Percentiles rank a stretch among this genome's conserved stretches.
Conservation (phyloP, 2,329 filamentous ascomycete species). For the Colletotrichum sp. region DNA sequence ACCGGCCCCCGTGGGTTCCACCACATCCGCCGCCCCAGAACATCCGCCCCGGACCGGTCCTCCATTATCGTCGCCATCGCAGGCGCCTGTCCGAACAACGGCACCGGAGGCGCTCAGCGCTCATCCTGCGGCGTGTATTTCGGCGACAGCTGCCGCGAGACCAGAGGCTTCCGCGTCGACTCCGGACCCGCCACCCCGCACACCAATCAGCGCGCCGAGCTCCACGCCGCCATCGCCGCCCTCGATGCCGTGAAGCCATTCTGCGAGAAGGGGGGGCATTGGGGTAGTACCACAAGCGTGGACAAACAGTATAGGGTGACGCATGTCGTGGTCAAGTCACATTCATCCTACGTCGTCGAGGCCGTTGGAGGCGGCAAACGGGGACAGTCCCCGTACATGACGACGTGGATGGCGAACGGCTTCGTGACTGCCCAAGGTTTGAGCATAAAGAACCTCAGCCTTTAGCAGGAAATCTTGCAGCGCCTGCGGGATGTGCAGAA, state of each 20-base stretch:
- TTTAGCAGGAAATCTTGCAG: not conserved
- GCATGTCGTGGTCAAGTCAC: not conserved
- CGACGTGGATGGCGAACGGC: not conserved
- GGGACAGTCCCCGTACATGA: not conserved
- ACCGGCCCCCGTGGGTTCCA: not conserved
- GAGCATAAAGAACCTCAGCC: not conserved
- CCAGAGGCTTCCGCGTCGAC: not conserved
- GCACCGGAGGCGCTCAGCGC: not conserved
- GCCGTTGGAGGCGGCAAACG: not conserved
- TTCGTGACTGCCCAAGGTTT: accelerated
- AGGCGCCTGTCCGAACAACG: not conserved
- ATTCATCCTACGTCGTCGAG: not conserved
- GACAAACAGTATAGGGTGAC: not conserved
- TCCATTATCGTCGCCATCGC: not conserved
- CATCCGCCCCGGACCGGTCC: not conserved
- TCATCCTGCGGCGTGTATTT: not conserved
- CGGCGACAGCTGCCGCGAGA: not conserved
- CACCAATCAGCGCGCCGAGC: not conserved
- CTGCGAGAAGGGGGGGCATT: not conserved
- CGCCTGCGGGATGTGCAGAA: not conserved
- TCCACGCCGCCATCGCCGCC: not conserved
- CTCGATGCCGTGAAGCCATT: not conserved
- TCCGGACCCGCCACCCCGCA: accelerated
- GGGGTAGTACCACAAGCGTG: not conserved
- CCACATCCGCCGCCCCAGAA: not conserved